phyloP scores from a whole-genome alignment of 306 rosid species.

The Prunus armeniaca region DNA sequence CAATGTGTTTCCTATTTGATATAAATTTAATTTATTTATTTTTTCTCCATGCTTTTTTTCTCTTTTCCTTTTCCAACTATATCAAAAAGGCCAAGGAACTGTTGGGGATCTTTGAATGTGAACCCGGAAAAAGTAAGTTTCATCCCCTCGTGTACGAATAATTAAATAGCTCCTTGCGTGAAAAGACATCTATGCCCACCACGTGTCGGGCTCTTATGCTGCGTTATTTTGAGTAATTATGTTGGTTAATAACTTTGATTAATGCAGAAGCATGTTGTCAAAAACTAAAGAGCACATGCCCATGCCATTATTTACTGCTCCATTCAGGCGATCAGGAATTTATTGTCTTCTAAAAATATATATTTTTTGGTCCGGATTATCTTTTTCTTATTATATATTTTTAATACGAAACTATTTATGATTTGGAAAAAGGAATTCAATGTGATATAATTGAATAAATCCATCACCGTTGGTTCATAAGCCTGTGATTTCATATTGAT shows the following conservation, averaged over 20 bases:
- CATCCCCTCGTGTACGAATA: slow-evolving; percentile 76
- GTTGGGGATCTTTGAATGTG: slow-evolving; percentile 54
- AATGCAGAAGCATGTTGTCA: slow-evolving; percentile 13
- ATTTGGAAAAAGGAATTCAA: background rate
- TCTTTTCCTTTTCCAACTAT: slow-evolving; percentile 4
- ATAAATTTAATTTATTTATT: background rate
- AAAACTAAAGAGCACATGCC: background rate
- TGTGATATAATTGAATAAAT: background rate
- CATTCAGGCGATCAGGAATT: background rate
- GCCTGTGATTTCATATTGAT: slow-evolving; percentile 12
- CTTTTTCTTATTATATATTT: no score
- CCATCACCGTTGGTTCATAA: background rate
- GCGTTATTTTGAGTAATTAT: background rate
- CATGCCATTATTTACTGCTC: slow-evolving; percentile 2
- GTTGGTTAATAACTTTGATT: slow-evolving; percentile 11
- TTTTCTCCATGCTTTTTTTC: slow-evolving; percentile 6
- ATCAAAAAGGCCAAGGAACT: background rate
- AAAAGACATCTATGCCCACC: slow-evolving; percentile 50
- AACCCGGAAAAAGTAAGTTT: slow-evolving; percentile 45
- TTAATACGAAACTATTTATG: no score
- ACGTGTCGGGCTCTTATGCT: slow-evolving; percentile 19
- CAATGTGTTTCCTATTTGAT: slow-evolving; percentile 28
- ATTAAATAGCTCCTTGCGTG: background rate
- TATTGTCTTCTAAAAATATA: background rate
- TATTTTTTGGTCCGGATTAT: no score